These are phyloP conservation scores for Acacia crassicarpa DNA, from an alignment of 306 rosid genomes.

Conservation along the genomic window DNA sequence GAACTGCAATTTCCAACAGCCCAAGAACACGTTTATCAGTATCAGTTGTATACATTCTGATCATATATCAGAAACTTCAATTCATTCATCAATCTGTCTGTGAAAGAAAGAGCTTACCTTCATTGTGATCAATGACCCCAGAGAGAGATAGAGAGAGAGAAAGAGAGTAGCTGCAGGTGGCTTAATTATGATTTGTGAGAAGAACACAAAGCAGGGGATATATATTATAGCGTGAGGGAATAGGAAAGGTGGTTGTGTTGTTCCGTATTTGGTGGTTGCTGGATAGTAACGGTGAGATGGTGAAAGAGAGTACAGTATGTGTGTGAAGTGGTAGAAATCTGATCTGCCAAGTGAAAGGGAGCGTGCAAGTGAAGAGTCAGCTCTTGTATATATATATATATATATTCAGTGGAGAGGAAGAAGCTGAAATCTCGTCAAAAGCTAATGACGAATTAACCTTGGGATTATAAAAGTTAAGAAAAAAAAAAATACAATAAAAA, in stretches of 20 bases:
- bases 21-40: not conserved
- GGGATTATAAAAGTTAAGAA: constrained; percentile 34
- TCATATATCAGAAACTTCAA: not conserved
- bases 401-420: not conserved
- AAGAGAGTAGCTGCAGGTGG: not conserved
- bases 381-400: not conserved
- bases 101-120: not conserved
- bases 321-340: not conserved
- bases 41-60: not conserved
- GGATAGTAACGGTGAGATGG: constrained; percentile 17
- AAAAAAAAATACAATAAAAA: not conserved
- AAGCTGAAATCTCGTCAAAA: constrained; percentile 2
- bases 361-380: not conserved
- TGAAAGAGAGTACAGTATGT: not conserved
- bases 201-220: not conserved
- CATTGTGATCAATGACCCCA: not conserved
- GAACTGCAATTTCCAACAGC: constrained; percentile 47
- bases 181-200: not conserved
- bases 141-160: not conserved
- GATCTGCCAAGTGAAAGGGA: not conserved
- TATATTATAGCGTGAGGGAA: not conserved
- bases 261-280: not conserved
- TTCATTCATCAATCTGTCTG: not conserved
- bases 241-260: not conserved
- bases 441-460: constrained; percentile 35